Percentiles rank a stretch among this genome's conserved stretches.
phyloP scores from a whole-genome alignment of 352 stramenopile genomes.

The Phytophthora sp. region DNA sequence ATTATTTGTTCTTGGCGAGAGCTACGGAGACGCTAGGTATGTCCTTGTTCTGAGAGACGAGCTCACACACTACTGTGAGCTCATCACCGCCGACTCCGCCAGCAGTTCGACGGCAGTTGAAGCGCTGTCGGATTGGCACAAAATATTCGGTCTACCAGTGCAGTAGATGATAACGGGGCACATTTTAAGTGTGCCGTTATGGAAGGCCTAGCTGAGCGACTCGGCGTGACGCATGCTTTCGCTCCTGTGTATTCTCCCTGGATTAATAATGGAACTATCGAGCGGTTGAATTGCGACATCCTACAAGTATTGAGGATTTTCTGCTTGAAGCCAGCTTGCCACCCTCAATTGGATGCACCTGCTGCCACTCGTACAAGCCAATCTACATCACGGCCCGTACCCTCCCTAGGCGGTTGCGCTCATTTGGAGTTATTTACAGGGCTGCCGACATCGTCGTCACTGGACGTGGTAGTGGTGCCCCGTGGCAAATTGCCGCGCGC shows the following conservation, averaged over 20 bases:
- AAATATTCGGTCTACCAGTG: not conserved
- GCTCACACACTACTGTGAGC: constrained; percentile 6
- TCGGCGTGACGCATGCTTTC: not conserved
- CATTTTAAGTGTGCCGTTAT: constrained; percentile 10
- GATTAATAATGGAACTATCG: constrained; percentile 3
- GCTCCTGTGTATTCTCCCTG: constrained; percentile 1
- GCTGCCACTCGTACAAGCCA: too few species aligned
- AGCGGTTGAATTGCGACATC: constrained; percentile 7
- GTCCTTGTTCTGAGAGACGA: constrained; percentile 8
- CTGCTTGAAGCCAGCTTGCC: constrained; percentile 2
- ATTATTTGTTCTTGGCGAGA: constrained; percentile 17
- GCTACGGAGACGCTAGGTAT: constrained; percentile 14
- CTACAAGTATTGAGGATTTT: constrained; percentile 7
- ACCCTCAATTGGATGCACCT: constrained; percentile 17
- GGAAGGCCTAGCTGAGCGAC: not conserved
- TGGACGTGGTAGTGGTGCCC: constrained; percentile 1
- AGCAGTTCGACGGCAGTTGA: constrained; percentile 1
- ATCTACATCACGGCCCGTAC: constrained; percentile 3
- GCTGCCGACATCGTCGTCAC: not conserved
- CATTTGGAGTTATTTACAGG: constrained; percentile 6
- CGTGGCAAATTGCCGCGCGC: not conserved
- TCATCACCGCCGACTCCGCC: not conserved
- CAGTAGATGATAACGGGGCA: constrained; percentile 3
- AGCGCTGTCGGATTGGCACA: constrained; percentile 8
- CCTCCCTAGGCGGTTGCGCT: constrained; percentile 3